Evolutionary conservation across 441 rosid genomes (phyloP).

Genomic region (Populus hybrid): DNA sequence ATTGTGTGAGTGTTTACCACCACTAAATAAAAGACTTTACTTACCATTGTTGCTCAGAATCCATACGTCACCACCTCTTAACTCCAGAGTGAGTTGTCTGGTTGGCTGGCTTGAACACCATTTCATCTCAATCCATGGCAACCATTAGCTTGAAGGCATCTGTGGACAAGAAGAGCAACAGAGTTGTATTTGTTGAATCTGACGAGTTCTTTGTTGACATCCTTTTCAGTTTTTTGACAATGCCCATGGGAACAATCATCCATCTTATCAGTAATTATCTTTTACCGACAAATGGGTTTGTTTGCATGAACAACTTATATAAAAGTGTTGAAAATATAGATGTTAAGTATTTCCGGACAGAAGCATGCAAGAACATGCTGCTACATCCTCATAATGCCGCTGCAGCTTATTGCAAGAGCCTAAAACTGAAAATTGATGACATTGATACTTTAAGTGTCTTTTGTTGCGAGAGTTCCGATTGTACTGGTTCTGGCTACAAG

Average conservation of each 20-base stretch:
- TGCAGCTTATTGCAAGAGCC: too few relatives aligned
- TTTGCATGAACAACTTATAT: constrained; percentile 27
- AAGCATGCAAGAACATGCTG: too few relatives aligned
- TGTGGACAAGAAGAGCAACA: constrained; percentile 22
- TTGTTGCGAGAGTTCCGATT: too few relatives aligned
- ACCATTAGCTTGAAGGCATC: constrained; percentile 19
- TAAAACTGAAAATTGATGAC: too few relatives aligned
- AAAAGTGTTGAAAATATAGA: constrained; percentile 19
- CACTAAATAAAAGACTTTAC: too few relatives aligned
- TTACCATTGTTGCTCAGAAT: too few relatives aligned
- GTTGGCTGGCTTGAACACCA: background rate
- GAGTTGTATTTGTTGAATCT: background rate
- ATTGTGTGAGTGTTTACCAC: too few relatives aligned
- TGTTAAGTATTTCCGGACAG: background rate
- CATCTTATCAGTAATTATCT: background rate
- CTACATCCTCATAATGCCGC: too few relatives aligned
- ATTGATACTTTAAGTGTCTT: too few relatives aligned
- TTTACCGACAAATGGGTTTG: background rate
- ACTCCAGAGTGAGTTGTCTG: background rate
- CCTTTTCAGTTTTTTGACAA: constrained; percentile 31
- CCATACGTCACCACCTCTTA: background rate
- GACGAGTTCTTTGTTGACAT: constrained; percentile 25
- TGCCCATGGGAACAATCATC: constrained; percentile 28
- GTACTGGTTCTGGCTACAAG: too few relatives aligned
- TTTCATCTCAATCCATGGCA: background rate